Evolutionary conservation across 306 rosid species (phyloP), one percentile per base, ranked within the genome.

Genomic region (Purshia tridentata): DNA sequence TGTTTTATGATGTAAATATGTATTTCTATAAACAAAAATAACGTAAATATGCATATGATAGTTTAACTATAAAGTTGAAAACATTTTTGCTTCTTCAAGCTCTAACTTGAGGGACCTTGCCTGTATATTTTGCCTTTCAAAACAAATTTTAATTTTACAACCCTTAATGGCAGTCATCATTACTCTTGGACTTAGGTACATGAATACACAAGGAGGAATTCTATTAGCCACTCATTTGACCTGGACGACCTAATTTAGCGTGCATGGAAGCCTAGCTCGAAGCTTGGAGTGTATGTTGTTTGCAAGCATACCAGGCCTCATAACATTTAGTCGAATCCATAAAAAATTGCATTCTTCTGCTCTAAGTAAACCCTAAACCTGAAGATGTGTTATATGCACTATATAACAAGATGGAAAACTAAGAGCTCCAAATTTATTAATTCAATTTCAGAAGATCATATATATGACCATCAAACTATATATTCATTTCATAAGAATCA

Each of bases 311-410:
- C 35, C 35, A 29, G 35, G 35, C 35, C 35, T 29, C 35, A 29
- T 29, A 29, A 29, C 35, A 29, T 29, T 29, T 3, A 29, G 2
- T 12, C 49, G 4, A 61, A 40, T 15, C 47, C 3, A 50, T 50
- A 29, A 35, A 11, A 23, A 41, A 19, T 19, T 1, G 45, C 10
- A 19, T 20, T 39, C 18, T 69, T 54, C 16, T 56, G 45, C 16
- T 22, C 52, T 46, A 45, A 6, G 42, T 60, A 56, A 70, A 54
- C 74, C 74, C 64, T 53, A 53, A 68, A 53, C 73, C 39, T 15
- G 16, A 39, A 53, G 52, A 40, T 52, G n/a, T 10, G 15, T 4
- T 53, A 14, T n/a, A 5, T 22, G 16, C 13, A 67, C 2, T 13
- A 37, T 15, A 13, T 68, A 3, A 37, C 35, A 16, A 16, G 15